phyloP scores from a whole-genome alignment of 805 yeast species.

The Kodamaea leandrae region DNA sequence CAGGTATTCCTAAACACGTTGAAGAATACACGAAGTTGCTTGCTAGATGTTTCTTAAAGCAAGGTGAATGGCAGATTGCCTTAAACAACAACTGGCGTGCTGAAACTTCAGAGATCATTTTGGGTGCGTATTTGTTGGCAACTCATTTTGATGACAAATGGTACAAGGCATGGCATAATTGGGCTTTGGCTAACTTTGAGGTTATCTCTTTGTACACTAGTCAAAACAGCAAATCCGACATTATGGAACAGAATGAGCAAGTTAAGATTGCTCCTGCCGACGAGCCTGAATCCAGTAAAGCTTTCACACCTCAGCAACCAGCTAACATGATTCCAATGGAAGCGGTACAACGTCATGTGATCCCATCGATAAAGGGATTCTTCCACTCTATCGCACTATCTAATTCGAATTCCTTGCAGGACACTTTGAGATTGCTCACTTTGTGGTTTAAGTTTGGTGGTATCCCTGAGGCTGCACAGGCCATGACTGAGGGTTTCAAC shows the following conservation, averaged over 20 bases:
- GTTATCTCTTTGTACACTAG: conserved; percentile 66
- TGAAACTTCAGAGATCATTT: conserved; percentile 72
- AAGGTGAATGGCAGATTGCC: conserved; percentile 97
- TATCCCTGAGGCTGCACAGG: conserved; percentile 82
- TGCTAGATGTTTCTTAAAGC: conserved; percentile 93
- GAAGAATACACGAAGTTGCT: conserved; percentile 79
- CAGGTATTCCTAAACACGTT: conserved; percentile 71
- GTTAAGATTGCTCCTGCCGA: conserved; percentile 15
- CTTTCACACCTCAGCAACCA: conserved; percentile 11
- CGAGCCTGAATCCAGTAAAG: conserved; percentile 14
- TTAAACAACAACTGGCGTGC: conserved; percentile 77
- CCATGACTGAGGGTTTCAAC: conserved; percentile 85
- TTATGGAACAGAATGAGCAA: conserved; percentile 30
- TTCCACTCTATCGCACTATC: conserved; percentile 92
- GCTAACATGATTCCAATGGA: conserved; percentile 42
- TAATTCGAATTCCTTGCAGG: conserved; percentile 84
- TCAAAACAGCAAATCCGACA: conserved; percentile 24
- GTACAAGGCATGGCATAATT: conserved; percentile 99
- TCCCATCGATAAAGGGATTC: conserved; percentile 94
- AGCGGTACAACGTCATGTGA: conserved; percentile 79
- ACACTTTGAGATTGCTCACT: conserved; percentile 83
- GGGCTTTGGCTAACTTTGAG: conserved; percentile 98
- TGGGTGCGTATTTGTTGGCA: conserved; percentile 89
- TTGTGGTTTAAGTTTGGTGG: conserved; percentile 98
- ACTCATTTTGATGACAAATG: conserved; percentile 91